Evolutionary conservation across 2,329 filamentous ascomycete genomes (phyloP), one percentile per base, ranked within the genome.

Genomic region (Tympanopsis confertula): DNA sequence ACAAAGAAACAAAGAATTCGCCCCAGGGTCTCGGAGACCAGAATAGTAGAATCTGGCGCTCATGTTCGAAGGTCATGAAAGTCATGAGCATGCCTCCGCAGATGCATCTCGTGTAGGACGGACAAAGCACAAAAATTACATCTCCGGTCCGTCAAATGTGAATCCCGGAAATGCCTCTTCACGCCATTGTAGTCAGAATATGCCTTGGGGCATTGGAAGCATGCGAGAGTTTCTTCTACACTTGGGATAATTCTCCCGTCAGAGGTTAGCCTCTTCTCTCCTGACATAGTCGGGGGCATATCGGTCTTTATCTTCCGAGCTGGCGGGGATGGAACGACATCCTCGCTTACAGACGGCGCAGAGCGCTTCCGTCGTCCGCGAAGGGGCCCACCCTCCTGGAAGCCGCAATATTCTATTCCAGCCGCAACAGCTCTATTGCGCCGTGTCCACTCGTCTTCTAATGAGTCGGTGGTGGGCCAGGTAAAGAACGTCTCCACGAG

Each of bases 401-500:
- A 39, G 28, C 35, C 36, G 39, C 41, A 52, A 41, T 47, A 50
- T 36, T 45, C 33, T 35, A 40, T 38, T 15, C 36, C 41, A 33
- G 47, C 41, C 37, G 42, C 39, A 24, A 42, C 33, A 26, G 42
- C 47, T 38, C 39, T 41, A 37, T 49, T 46, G n/a, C 38, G 39
- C 14, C 40, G 37, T 28, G 20, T 38, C 41, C 41, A 51, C 36
- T 50, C 41, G 7, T 45, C 44, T 41, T 52, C 44, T 39, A 49
- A 37, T 35, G 20, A 49, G 35, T 46, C 36, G 17, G 45, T 44
- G 19, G 37, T 47, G 14, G 44, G 44, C 40, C 39, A 46, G 22
- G 41, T 47, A 24, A 52, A 42, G 26, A 50, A 42, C 4, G 29
- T 47, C 42, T 46, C 37, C 20, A 52, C 26, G n/a, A 52, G 42